phyloP scores from a whole-genome alignment of 108 stramenopile species.

The Nannochloropsis oceanica region DNA sequence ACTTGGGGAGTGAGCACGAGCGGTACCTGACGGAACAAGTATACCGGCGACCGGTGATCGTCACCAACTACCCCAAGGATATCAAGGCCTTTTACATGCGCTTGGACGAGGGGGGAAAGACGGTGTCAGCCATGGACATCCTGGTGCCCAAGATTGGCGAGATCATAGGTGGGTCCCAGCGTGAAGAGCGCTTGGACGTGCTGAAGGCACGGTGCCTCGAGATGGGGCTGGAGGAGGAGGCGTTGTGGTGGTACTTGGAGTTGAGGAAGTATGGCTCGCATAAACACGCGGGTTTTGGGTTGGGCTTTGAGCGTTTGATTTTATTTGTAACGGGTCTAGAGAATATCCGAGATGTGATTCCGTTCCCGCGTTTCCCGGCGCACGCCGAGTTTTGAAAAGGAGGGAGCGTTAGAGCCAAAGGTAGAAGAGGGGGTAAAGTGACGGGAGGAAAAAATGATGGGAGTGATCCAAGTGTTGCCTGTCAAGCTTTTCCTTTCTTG shows the following conservation, averaged over 20 bases:
- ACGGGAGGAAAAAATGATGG: too few species aligned
- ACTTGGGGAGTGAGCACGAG: constrained; percentile 81
- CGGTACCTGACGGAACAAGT: constrained; percentile 64
- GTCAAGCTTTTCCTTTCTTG: too few species aligned
- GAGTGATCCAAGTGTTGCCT: too few species aligned
- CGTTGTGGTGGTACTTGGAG: constrained; percentile 76
- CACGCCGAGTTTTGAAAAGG: constrained; percentile 57
- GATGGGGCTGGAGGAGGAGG: constrained; percentile 51
- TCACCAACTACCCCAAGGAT: constrained; percentile 77
- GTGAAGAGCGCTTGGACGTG: constrained; percentile 66
- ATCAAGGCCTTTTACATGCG: constrained; percentile 96
- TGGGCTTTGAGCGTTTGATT: constrained; percentile 76
- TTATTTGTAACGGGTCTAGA: constrained; percentile 43
- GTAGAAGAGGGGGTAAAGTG: too few species aligned
- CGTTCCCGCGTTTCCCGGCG: constrained; percentile 78
- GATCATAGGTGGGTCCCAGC: constrained; percentile 76
- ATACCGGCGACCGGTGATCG: constrained; percentile 62
- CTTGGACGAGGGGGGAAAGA: constrained; percentile 62
- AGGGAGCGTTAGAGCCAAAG: too few species aligned
- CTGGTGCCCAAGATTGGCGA: constrained; percentile 63
- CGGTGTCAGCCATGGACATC: constrained; percentile 73
- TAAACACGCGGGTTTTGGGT: constrained; percentile 86
- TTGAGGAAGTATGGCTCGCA: constrained; percentile 64
- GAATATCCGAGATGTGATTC: constrained; percentile 85
- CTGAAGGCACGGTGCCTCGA: constrained; percentile 50